Percentiles rank a stretch among this genome's conserved stretches.
phyloP scores from a whole-genome alignment of 2,329 filamentous ascomycete species.

The Diaporthe ampelina region DNA sequence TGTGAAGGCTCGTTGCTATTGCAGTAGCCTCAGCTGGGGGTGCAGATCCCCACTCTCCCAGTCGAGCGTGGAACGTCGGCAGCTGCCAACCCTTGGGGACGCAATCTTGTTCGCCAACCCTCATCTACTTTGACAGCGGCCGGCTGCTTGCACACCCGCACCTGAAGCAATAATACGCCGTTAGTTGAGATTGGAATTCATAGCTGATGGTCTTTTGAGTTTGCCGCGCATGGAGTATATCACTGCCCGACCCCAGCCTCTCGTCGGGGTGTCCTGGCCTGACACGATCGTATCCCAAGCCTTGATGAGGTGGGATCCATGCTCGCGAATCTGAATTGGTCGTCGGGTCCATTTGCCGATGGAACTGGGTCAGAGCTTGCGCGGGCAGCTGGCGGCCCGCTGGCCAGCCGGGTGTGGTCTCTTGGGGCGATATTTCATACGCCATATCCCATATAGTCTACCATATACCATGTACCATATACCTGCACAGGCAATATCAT shows the following conservation, averaged over 20 bases:
- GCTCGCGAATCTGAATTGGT: slow-evolving; percentile 19
- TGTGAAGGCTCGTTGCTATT: slow-evolving; percentile 25
- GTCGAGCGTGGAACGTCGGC: slow-evolving; percentile 18
- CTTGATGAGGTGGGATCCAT: slow-evolving; percentile 22
- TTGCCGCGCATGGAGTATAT: slow-evolving; percentile 7
- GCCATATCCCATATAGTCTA: background rate
- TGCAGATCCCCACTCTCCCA: slow-evolving; percentile 28
- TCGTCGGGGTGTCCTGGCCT: slow-evolving; percentile 26
- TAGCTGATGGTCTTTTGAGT: background rate
- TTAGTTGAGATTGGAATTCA: slow-evolving; percentile 6
- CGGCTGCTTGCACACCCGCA: background rate
- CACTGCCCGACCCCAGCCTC: background rate
- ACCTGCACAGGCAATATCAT: background rate
- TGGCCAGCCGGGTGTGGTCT: background rate
- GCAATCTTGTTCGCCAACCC: slow-evolving; percentile 2
- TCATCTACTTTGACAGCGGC: slow-evolving; percentile 18
- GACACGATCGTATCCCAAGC: background rate
- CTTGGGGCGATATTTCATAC: background rate
- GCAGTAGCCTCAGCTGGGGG: slow-evolving; percentile 11
- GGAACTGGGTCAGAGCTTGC: slow-evolving; percentile 20
- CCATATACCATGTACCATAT: background rate
- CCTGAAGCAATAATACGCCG: slow-evolving; percentile 6
- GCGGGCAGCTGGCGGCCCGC: background rate
- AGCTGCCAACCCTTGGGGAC: slow-evolving; percentile 8
- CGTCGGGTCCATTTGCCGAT: slow-evolving; percentile 15